Evolutionary conservation across 1,284 basidiomycete species (phyloP), one percentile per base, ranked within the genome.

Genomic region (Trichosporon sp.): DNA sequence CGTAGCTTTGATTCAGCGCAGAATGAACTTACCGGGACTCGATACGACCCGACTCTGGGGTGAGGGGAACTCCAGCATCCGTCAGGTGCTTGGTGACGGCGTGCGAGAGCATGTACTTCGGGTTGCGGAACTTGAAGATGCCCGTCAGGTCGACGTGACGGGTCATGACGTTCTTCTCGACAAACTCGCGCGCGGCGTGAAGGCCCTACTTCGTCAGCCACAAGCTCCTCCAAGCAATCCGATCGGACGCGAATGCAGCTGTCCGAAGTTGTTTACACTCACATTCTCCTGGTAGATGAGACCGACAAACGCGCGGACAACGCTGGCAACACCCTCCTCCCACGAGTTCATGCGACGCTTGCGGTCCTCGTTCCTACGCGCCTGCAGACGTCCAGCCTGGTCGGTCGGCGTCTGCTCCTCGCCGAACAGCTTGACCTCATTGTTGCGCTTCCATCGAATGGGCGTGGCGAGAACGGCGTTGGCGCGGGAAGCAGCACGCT

Each of bases 71-170:
- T 8, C 89, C 88, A 4, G 79, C 78, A 35, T 78, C 75, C 11
- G 75, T 72, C 19, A 84, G 69, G 77, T 93, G 92, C 79, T 92
- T 92, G 61, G 87, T 86, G 19, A 93, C 91, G 70, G 92, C 92
- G 76, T 91, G 89, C 67, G 90, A 85, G 51, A 96, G 86, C 40
- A 93, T 90, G 76, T 90, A 89, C 85, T 92, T 92, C 32, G 92
- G 92, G 78, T 96, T 90, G 70, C 88, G 87, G 84, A 98, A 97
- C 83, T 95, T 96, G 83, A 99, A 89, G 87, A 98, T 89, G 40
- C 86, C 83, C 12, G 91, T 88, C 67, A 98, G 80, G 85, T 97
- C 93, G 35, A 94, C 87, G 69, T 91, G 89, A 54, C 96, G 90
- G 66, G 87, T 88, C 73, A 97, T 88, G 87, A 96, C 96, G 83